Evolutionary conservation across 352 stramenopile species (phyloP).

Genomic region (Pythium insidiosum): DNA sequence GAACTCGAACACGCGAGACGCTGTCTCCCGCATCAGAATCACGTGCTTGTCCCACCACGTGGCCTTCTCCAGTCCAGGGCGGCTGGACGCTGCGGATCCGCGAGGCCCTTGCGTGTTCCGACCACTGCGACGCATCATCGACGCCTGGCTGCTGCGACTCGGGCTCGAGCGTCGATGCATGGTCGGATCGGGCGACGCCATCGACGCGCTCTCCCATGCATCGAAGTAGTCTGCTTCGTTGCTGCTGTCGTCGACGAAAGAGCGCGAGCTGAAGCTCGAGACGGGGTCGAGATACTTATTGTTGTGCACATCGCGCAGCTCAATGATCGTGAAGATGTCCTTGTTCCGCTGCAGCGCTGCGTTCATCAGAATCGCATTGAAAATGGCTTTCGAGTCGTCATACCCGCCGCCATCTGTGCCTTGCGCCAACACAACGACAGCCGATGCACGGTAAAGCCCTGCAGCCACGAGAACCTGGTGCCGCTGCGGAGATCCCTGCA

Average conservation of each 20-base stretch:
- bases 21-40: background rate
- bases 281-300: slow-evolving; percentile 78
- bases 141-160: background rate
- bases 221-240: background rate
- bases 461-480: slow-evolving; percentile 61
- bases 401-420: slow-evolving; percentile 61
- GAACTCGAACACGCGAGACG: slow-evolving; percentile 28
- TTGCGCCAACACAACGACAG: slow-evolving; percentile 76
- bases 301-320: slow-evolving; percentile 78
- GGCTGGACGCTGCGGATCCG: too few species aligned
- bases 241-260: too few species aligned
- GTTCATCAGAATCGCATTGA: slow-evolving; percentile 81
- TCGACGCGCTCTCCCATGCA: background rate
- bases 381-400: slow-evolving; percentile 81
- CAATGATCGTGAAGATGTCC: slow-evolving; percentile 81
- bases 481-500: slow-evolving; percentile 65
- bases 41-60: slow-evolving; percentile 37
- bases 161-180: background rate
- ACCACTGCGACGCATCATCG: background rate
- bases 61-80: slow-evolving; percentile 11
- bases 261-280: slow-evolving; percentile 40
- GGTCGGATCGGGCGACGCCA: background rate
- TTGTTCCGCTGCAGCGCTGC: slow-evolving; percentile 50
- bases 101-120: too few species aligned
- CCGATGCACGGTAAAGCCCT: slow-evolving; percentile 73